Base-by-base conservation (phyloP, 371 early-diverging fungal genomes). In the Apophysomyces elegans region DNA sequence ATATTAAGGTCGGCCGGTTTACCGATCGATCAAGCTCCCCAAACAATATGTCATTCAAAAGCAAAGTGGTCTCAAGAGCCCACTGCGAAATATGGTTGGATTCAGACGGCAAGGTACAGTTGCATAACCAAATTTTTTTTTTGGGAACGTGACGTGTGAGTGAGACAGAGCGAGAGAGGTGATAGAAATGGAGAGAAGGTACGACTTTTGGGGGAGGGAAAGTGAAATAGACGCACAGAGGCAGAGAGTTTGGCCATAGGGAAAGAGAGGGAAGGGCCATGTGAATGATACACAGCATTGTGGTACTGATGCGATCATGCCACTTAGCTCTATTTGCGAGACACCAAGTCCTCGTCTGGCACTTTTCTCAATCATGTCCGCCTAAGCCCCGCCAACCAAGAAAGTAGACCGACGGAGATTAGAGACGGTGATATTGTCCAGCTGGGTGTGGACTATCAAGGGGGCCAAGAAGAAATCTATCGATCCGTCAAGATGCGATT, bases 381-480 rank as follows among this genome's bases (percentile, higher is more conserved):
- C 7, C 80, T 99, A 26, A 90, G 92, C 56, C 91, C 96, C 12
- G 92, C 96, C 14, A 91, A 90, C 13, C 89, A 90, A 64, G 96
- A 96, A 74, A 93, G 94, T 63, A 74, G 86, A 65, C 92, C 96
- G 36, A 88, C 88, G 36, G 91, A 87, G 59, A 76, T 99, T 65
- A 91, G 92, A 69, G 95, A 96, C 84, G 95, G 95, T 36, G 98
- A 99, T 77, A 85, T 95, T 58, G 78, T 99, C 37, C 96, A 96
- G 74, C 86, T 99, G 50, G 99, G 99, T 39, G 93, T 97, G 5
- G 98, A 99, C 74, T 99, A 95, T 81, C 96, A 96, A 75, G 97
- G 96, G 46, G 96, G 97, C 56, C 45, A 62, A 61, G 81, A 81
- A 78, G 88, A 90, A 69, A 85, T 88, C 85, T 89, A 38, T 81